These are phyloP conservation scores for Sanghuangporus baumii DNA, from an alignment of 1,284 basidiomycete genomes.

Conservation along the genomic window DNA sequence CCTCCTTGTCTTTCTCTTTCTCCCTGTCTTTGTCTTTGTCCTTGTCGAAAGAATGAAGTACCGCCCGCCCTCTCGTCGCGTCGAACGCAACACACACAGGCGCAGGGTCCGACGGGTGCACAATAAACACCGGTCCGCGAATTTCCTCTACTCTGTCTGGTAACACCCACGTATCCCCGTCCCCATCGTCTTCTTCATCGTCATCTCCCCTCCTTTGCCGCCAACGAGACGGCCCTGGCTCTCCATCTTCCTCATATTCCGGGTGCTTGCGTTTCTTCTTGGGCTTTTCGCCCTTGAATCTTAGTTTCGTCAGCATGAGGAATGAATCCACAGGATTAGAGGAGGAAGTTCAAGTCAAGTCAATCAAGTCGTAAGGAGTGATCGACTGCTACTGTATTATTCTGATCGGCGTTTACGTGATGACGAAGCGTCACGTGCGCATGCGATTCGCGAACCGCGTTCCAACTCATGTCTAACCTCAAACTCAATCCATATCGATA, in stretches of 20 bases:
- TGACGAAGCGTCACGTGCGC: too few species aligned
- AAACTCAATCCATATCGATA: background rate
- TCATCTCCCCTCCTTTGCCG: conserved; percentile 38
- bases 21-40: conserved; percentile 38
- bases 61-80: conserved; percentile 66
- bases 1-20: conserved; percentile 44
- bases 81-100: conserved; percentile 75
- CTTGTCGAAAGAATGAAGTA: conserved; percentile 59
- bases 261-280: conserved; percentile 77
- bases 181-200: conserved; percentile 54
- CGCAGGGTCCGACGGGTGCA: conserved; percentile 70
- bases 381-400: background rate
- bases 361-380: background rate
- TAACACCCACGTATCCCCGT: conserved; percentile 73
- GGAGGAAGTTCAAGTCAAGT: background rate
- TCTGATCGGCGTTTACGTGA: too few species aligned
- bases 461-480: background rate
- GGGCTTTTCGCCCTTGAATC: conserved; percentile 82
- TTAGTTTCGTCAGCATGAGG: conserved; percentile 54
- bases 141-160: conserved; percentile 69
- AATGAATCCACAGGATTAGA: background rate
- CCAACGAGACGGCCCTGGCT: conserved; percentile 38
- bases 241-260: conserved; percentile 41
- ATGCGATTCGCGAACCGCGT: too few species aligned
- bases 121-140: conserved; percentile 77